phyloP scores from a whole-genome alignment of 257 asterid genomes.

The Gentiana dahurica region DNA sequence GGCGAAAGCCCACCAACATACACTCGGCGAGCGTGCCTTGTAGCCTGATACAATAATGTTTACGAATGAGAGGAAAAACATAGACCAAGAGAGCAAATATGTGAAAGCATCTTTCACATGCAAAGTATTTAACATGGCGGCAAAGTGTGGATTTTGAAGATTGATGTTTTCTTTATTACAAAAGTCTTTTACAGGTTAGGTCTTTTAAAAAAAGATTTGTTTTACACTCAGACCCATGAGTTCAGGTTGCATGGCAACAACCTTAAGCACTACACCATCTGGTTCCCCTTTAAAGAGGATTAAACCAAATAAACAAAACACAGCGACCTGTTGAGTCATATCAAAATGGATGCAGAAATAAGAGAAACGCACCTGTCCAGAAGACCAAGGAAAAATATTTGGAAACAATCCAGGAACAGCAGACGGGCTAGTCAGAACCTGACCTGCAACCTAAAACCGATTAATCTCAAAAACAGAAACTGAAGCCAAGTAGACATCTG shows the following conservation, averaged over 20 bases:
- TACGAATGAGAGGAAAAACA: constrained; percentile 1
- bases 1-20: constrained; percentile 99
- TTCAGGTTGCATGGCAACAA: too few relatives aligned
- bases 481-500: neutral
- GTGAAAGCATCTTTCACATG: neutral
- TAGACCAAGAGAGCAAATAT: neutral
- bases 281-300: too few relatives aligned
- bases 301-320: neutral
- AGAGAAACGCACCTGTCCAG: constrained; percentile 54
- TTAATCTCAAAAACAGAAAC: constrained; percentile 14
- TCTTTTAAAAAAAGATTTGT: too few relatives aligned
- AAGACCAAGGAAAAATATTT: constrained; percentile 56
- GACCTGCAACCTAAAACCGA: constrained; percentile 55
- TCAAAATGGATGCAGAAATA: constrained; percentile 21
- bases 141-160: neutral
- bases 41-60: constrained; percentile 47
- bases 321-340: constrained; percentile 91
- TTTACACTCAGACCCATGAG: too few relatives aligned
- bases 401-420: constrained; percentile 77
- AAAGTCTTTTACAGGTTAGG: neutral
- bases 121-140: neutral
- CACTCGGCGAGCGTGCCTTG: constrained; percentile 93
- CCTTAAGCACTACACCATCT: too few relatives aligned
- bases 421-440: constrained; percentile 43
- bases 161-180: neutral